Conservation (phyloP, 177 flowering plant genomes). For the Telopea speciosissima region DNA sequence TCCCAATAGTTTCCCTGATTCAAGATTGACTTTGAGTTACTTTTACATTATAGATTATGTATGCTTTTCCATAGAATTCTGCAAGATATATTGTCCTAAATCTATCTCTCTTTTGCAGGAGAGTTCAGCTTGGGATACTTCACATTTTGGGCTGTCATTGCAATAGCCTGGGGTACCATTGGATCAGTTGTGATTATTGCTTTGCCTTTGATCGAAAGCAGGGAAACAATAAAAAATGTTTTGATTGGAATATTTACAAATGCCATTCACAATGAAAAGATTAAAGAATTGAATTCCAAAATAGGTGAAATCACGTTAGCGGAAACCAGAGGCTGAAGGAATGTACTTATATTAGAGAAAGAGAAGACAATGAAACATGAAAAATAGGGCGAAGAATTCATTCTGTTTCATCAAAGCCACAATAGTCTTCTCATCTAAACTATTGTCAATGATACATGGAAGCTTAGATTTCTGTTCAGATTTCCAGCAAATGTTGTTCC, state of each 20-base stretch:
- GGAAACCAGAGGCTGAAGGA: slow-evolving; percentile 61
- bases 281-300: slow-evolving; percentile 63
- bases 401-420: neutral
- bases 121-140: slow-evolving; percentile 77
- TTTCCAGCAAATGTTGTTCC: neutral
- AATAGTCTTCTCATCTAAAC: neutral
- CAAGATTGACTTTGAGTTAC: too few relatives aligned
- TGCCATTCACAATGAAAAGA: slow-evolving; percentile 60
- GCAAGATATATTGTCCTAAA: too few relatives aligned
- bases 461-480: too few relatives aligned
- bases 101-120: slow-evolving; percentile 31
- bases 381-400: neutral
- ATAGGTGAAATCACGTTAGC: slow-evolving; percentile 48
- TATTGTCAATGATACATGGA: too few relatives aligned
- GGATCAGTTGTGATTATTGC: slow-evolving; percentile 79
- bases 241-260: slow-evolving; percentile 78
- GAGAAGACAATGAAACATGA: slow-evolving; percentile 36
- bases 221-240: slow-evolving; percentile 60
- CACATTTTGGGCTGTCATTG: slow-evolving; percentile 87
- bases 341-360: slow-evolving; percentile 38
- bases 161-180: slow-evolving; percentile 90
- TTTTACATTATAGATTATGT: too few relatives aligned
- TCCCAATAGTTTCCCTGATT: too few relatives aligned
- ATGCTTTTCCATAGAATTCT: too few relatives aligned
- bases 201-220: slow-evolving; percentile 75